These are phyloP conservation scores for Geotrichum aggregatum DNA, from an alignment of 1,139 yeast species.

Conservation along the genomic window DNA sequence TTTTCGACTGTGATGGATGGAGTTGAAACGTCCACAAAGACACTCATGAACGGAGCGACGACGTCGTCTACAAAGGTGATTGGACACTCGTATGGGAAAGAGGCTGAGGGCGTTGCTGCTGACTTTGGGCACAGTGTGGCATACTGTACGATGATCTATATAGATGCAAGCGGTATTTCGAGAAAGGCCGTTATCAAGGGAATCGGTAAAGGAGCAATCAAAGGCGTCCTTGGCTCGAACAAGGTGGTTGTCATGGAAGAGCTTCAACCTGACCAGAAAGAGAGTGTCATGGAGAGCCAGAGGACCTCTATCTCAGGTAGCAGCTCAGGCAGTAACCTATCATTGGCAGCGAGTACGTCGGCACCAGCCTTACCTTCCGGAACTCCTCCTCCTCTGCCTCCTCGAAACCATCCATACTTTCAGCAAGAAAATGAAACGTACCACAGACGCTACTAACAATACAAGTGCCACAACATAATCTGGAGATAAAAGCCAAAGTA, in stretches of 20 bases:
- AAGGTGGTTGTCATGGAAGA: background rate
- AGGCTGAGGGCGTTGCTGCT: slow-evolving; percentile 15
- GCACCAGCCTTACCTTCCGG: too few species aligned
- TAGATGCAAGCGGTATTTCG: slow-evolving; percentile 19
- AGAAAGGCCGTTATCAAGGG: slow-evolving; percentile 19
- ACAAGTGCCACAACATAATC: too few species aligned
- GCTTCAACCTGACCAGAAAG: background rate
- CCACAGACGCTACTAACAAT: too few species aligned
- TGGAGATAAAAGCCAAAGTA: too few species aligned
- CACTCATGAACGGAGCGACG: slow-evolving; percentile 9
- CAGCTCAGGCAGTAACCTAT: too few species aligned
- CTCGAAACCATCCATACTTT: too few species aligned
- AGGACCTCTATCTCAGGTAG: too few species aligned
- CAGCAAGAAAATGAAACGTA: too few species aligned
- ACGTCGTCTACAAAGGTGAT: slow-evolving; percentile 15
- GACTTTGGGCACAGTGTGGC: slow-evolving; percentile 17
- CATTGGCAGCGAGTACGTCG: too few species aligned
- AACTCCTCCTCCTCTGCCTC: too few species aligned
- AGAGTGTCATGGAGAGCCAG: too few species aligned
- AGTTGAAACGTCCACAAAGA: slow-evolving; percentile 16
- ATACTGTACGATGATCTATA: slow-evolving; percentile 17
- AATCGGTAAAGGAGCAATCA: slow-evolving; percentile 17
- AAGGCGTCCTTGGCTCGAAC: slow-evolving; percentile 10
- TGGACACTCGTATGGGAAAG: slow-evolving; percentile 19
- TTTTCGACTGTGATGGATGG: slow-evolving; percentile 22